phyloP scores from a whole-genome alignment of 176 grass and related monocot genomes.

The Rhynchospora tenuis region DNA sequence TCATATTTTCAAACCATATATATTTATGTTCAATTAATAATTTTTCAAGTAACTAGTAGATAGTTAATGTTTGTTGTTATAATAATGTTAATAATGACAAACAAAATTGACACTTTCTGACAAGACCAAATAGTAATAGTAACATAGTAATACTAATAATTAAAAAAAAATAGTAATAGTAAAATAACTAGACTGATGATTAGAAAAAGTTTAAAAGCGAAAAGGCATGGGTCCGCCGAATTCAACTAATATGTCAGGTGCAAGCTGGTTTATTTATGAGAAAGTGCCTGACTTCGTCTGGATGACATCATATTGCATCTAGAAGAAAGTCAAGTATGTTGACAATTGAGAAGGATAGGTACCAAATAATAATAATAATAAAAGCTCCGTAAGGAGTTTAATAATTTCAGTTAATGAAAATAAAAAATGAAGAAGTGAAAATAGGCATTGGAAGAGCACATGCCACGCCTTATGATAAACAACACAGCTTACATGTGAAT shows the following conservation, averaged over 20 bases:
- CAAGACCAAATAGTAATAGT: not conserved
- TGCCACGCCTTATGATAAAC: not conserved
- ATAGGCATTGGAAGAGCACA: not conserved
- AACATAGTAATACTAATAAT: not conserved
- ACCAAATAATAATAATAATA: not conserved
- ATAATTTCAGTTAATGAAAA: too few species aligned
- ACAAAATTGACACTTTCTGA: not conserved
- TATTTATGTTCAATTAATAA: too few species aligned
- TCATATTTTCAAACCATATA: too few species aligned
- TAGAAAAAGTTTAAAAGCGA: not conserved
- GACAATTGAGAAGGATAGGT: not conserved
- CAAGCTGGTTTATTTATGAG: slow-evolving; percentile 20
- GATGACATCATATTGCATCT: not conserved
- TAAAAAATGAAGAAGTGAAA: not conserved
- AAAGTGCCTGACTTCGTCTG: not conserved
- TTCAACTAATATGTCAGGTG: slow-evolving; percentile 23
- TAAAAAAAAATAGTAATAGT: not conserved
- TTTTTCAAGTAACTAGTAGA: too few species aligned
- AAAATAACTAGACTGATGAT: not conserved
- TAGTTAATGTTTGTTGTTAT: not conserved
- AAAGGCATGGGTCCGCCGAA: not conserved
- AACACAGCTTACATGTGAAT: slow-evolving; percentile 10
- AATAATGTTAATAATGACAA: not conserved
- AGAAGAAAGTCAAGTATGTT: not conserved
- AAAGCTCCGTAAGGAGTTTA: not conserved